A percentile compares a stretch with the other conserved stretches of the same genome.
Conservation (phyloP, 768 basidiomycete genomes). For the Polyporus arcularius region DNA sequence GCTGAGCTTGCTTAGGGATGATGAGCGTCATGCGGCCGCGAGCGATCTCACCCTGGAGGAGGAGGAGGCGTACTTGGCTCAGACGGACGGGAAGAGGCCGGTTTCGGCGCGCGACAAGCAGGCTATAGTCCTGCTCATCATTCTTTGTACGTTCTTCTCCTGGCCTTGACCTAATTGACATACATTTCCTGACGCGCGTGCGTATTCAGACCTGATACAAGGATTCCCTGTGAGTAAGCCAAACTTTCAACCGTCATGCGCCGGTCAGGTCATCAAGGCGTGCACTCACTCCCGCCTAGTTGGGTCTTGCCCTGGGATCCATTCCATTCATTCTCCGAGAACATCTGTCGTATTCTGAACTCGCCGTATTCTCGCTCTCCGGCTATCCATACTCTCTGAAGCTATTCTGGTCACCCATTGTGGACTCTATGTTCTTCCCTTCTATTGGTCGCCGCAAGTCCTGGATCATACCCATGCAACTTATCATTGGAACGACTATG, state of each 20-base stretch:
- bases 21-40: slow-evolving; percentile 51
- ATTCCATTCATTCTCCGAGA: slow-evolving; percentile 95
- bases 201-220: slow-evolving; percentile 56
- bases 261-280: neutral
- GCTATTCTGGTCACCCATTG: slow-evolving; percentile 95
- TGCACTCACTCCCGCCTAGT: slow-evolving; percentile 36
- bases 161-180: neutral
- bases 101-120: slow-evolving; percentile 78
- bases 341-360: slow-evolving; percentile 94
- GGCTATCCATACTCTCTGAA: slow-evolving; percentile 97
- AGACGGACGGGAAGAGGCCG: slow-evolving; percentile 42
- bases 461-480: slow-evolving; percentile 98
- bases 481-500: slow-evolving; percentile 84
- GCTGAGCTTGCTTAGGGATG: slow-evolving; percentile 58
- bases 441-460: slow-evolving; percentile 93
- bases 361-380: slow-evolving; percentile 90
- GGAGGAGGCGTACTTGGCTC: slow-evolving; percentile 34
- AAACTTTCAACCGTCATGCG: too few relatives aligned
- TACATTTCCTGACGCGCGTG: neutral
- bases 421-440: slow-evolving; percentile 85
- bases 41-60: slow-evolving; percentile 42
- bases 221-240: slow-evolving; percentile 31
- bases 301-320: slow-evolving; percentile 93
- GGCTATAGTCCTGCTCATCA: slow-evolving; percentile 81
- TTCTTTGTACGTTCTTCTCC: slow-evolving; percentile 69